Evolutionary conservation across 1,284 basidiomycete genomes (phyloP), one percentile per base, ranked within the genome.

Genomic region (Trametes polyzona): DNA sequence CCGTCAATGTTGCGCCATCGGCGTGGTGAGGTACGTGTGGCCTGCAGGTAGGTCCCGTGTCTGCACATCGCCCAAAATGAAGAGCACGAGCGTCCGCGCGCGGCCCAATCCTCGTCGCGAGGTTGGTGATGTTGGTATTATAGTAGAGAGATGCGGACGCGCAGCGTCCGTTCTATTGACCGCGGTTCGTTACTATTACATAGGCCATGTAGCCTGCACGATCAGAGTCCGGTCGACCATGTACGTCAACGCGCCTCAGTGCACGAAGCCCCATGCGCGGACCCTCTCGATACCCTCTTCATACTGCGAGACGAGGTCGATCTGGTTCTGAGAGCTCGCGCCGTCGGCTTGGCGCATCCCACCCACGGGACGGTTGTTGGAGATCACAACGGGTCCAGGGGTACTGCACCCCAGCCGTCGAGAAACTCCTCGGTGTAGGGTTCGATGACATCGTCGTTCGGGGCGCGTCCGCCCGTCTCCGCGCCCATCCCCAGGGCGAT

Each of bases 221-320:
- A 19, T 19, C n/a, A 29, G 16, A 10, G 23, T 19, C 5, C 5
- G 17, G 47, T 39, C n/a, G 14, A 35, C 30, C 19, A 23, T n/a
- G 30, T 12, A 17, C 10, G 36, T 33, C 47, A 47, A 16, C 9
- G 29, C 12, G 36, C 8, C 32, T 50, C 33, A 14, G 21, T 30
- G 7, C 23, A 11, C 40, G 36, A 52, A 24, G 36, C 29, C 41
- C 67, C 67, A 69, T 4, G 10, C 27, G 30, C 57, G 56, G 23
- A 69, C 44, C 32, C 47, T 58, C 50, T 55, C 21, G 11, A 70
- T 55, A 4, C 67, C 64, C 23, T 46, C 17, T 40, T 70, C 65
- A 44, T 52, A 70, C 35, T 67, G 59, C 2, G 50, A 53, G 11
- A 69, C 47, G 16, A 64, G 48, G 33, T 61, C 55, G 35, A 43